Evolutionary conservation across 805 yeast species (phyloP), one percentile per base, ranked within the genome.

Genomic region (Metschnikowia matae): DNA sequence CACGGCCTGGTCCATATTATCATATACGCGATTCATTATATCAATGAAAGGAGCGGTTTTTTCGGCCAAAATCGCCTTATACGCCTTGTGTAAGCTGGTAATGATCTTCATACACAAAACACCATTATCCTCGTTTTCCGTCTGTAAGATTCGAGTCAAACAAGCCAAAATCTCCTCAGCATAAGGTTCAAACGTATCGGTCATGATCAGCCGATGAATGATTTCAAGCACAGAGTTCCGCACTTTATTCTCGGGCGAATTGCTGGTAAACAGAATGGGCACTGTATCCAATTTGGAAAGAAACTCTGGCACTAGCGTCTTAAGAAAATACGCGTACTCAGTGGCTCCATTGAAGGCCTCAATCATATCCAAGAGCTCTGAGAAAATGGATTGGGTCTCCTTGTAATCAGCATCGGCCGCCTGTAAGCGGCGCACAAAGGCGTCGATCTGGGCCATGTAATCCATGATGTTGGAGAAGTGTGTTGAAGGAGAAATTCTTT

Each of bases 121-220:
- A 46, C 98, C 98, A 65, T 94, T 94, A 54, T 91, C 97, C 66
- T 95, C 99, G 64, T 94, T 94, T 62, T 95, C 99, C 14, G 71
- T 74, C 17, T 79, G 81, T 51, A 92, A 72, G 13, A 86, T 70
- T 20, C 72, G 66, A 59, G 84, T 81, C 48, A 92, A 69, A 8
- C 76, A 70, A 34, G 80, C 84, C 59, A 87, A 71, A 17, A 89
- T 76, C 35, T 74, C 75, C 33, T 70, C 69, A 0, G 91, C 83
- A 64, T 83, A 83, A 0, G 87, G 87, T 62, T 84, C 85, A 61
- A 89, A 82, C 2, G 85, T 78, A 34, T 90, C 97, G 62, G 87
- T 90, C 74, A 87, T 82, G 49, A 88, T 89, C 40, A 90, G 77
- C 44, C 97, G 77, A 60, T 88, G 90, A 13, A 92, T 70, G 14